Conservation (phyloP, 164 flowering plant species). For the Amborella trichopoda region DNA sequence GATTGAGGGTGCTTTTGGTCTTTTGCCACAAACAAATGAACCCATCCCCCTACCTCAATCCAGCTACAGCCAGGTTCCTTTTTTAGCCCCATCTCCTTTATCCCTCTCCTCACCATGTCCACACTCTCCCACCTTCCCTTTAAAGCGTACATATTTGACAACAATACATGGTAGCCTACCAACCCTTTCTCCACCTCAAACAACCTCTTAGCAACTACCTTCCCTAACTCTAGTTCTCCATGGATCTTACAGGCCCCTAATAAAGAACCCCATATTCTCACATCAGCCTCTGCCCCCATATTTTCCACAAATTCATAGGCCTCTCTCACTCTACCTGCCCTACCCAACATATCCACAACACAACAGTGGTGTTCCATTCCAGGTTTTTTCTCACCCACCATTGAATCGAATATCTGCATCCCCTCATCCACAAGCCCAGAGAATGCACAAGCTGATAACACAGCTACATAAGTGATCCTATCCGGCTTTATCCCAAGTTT, state of each 20-base stretch:
- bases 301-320: constrained; percentile 55
- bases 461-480: constrained; percentile 65
- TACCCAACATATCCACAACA: constrained; percentile 81
- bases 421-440: constrained; percentile 77
- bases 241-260: constrained; percentile 74
- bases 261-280: constrained; percentile 81
- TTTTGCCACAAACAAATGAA: constrained; percentile 41
- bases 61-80: constrained; percentile 75
- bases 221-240: constrained; percentile 47
- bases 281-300: constrained; percentile 30
- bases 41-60: constrained; percentile 47
- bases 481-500: constrained; percentile 45
- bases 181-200: constrained; percentile 35
- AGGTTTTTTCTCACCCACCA: constrained; percentile 46
- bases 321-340: constrained; percentile 67
- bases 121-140: constrained; percentile 61
- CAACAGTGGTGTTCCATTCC: constrained; percentile 69
- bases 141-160: constrained; percentile 74
- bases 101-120: constrained; percentile 45
- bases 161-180: constrained; percentile 65
- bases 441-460: constrained; percentile 75
- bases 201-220: constrained; percentile 40
- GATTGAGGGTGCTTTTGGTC: constrained; percentile 45
- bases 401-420: constrained; percentile 48
- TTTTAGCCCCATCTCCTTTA: constrained; percentile 54